Base-by-base conservation (phyloP, 2,329 filamentous ascomycete genomes). In the Harringtonia lauricola region DNA sequence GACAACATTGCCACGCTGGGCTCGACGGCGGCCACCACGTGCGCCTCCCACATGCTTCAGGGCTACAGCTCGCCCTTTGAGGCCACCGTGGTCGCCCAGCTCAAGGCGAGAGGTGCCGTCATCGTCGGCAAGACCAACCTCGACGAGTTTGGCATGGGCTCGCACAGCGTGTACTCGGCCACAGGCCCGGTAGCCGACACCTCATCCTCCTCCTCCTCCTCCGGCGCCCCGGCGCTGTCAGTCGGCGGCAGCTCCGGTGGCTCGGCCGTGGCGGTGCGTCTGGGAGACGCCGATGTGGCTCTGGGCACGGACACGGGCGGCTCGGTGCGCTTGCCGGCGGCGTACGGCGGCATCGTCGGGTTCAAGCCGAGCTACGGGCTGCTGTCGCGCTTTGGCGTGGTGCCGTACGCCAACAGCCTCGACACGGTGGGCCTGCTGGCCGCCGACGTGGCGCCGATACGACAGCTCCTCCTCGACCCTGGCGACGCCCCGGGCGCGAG, bases 231-330 rank as follows among this genome's bases (percentile, higher is more conserved):
- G n/a, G n/a, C n/a, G n/a, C 59, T 77, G 22, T 92, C 87, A 1
- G 82, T 84, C 0, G 89, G 89, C 31, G 89, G 89, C 26, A 95
- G 89, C 59, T 96, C 90, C 4, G 92, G 92, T 35, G 92, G 92
- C 17, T 95, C 89, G 59, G 92, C 92, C 3, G 76, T 94, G 10
- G 86, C 87, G 14, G 86, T 96, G 31, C 78, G 75, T 18, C 69
- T 72, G 1, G 73, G 73, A 19, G 64, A 70, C 4, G 71, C 68
- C 1, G 66, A 75, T 22, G 45, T 79, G 31, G 88, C 88, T 8
- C 65, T 98, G 24, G 92, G 92, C 17, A 96, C 92, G 18, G 92
- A 98, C 59, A 98, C 89, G 0, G 89, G 89, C 51, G 89, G 89
- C 14, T 94, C 86, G 2, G 83, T 95, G 39, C 74, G 89, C 46